These are phyloP conservation scores for Echites panduratus DNA, from an alignment of 257 asterid species.

Conservation along the genomic window DNA sequence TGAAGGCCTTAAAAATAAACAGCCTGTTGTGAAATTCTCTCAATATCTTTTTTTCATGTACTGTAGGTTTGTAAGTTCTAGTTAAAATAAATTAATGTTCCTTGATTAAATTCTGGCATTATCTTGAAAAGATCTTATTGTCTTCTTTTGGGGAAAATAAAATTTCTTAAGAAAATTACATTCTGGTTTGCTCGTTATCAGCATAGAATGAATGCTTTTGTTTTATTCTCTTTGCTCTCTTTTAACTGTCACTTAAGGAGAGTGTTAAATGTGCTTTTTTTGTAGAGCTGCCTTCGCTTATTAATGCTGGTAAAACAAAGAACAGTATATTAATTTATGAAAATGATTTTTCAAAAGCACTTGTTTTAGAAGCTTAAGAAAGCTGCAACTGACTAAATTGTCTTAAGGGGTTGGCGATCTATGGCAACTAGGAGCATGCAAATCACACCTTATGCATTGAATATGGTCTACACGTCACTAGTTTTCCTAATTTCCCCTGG, in stretches of 20 bases:
- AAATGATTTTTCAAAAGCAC: no score
- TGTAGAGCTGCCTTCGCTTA: no score
- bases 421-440: neutral
- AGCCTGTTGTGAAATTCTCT: neutral
- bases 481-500: neutral
- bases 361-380: no score
- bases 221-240: neutral
- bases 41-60: neutral
- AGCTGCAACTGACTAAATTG: neutral
- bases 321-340: no score
- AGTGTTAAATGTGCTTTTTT: no score
- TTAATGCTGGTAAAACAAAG: no score
- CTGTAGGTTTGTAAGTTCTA: neutral
- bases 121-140: neutral
- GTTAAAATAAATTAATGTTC: neutral
- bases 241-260: no score
- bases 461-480: neutral
- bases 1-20: neutral
- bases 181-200: neutral
- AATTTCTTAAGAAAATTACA: neutral
- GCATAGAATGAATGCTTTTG: neutral
- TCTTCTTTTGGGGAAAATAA: neutral
- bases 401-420: neutral
- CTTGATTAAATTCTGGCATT: neutral
- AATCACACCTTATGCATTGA: neutral